Evolutionary conservation across 108 stramenopile species (phyloP), one percentile per base, ranked within the genome.

Genomic region (Bacterosira constricta): DNA sequence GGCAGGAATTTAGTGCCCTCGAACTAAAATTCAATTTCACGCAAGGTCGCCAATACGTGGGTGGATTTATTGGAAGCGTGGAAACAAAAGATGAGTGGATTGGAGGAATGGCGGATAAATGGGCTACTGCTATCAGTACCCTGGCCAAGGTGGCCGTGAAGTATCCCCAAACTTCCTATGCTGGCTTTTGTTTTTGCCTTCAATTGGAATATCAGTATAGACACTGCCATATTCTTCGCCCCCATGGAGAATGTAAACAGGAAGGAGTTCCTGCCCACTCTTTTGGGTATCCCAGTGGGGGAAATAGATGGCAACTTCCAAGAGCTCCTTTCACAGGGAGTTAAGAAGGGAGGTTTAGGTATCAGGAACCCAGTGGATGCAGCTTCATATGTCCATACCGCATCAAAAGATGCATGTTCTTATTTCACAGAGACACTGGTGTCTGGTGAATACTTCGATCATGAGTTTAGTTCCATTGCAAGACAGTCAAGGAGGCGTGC

Each of bases 141-240:
- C 60, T 77, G 27, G 41, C 68, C 2, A 29, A 3, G 18, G 66
- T 68, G 1, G 66, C 75, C 7, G 29, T 8, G 46, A 44, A 30
- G 29, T 76, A 54, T 31, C 75, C 67, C 75, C n/a, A 76, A 39
- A 29, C 67, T 1, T 59, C 49, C 58, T 76, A 76, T 26, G 46
- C 58, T 18, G 59, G 75, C 35, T 26, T 76, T 23, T 13, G 35
- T 10, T 17, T 20, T 12, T 62, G 67, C 29, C 51, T 69, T 3
- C 67, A 76, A 30, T 12, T 30, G n/a, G 51, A 75, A 29, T 67
- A 66, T 65, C 74, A 75, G 46, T 67, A 51, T 76, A 34, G 65
- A 56, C 17, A 44, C 69, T 20, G 68, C 35, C 1, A 6, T 25
- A 6, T 31, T 25, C 23, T 54, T 77, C 27, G 41, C 11, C 4